Evolutionary conservation across 345 rosid species (phyloP).

Genomic region (Schrenkiella parvula): DNA sequence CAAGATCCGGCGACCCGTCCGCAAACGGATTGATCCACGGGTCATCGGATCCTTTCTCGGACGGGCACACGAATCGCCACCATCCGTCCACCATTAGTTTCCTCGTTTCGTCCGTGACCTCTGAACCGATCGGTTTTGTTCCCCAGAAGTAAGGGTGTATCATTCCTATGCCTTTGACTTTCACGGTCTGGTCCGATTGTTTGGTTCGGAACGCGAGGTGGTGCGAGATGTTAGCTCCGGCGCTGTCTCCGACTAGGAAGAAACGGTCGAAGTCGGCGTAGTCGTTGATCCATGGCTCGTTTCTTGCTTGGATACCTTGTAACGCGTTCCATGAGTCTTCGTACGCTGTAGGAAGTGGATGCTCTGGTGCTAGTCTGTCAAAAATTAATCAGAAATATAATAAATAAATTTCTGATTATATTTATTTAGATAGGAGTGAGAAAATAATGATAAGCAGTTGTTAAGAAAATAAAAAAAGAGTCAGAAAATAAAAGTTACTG

Average conservation of each 20-base stretch:
- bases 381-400: neutral
- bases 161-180: constrained; percentile 61
- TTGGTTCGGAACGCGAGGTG: constrained; percentile 48
- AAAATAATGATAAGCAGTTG: too few species aligned
- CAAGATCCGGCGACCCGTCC: constrained; percentile 45
- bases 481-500: too few species aligned
- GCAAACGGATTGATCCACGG: constrained; percentile 70
- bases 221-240: constrained; percentile 68
- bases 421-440: too few species aligned
- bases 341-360: constrained; percentile 64
- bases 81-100: constrained; percentile 70
- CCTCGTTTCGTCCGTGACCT: constrained; percentile 37
- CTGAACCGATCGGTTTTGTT: constrained; percentile 51
- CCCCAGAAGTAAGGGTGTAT: constrained; percentile 77
- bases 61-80: constrained; percentile 73
- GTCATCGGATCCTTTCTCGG: constrained; percentile 66
- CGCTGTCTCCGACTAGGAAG: constrained; percentile 66
- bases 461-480: too few species aligned
- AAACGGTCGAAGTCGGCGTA: constrained; percentile 41
- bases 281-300: constrained; percentile 53
- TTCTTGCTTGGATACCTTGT: constrained; percentile 43
- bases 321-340: constrained; percentile 76
- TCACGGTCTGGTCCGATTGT: constrained; percentile 19
- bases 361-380: constrained; percentile 53
- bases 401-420: too few species aligned